Conservation (phyloP, 192 early-diverging fungal species). For the Globomyces pollinis-pini region DNA sequence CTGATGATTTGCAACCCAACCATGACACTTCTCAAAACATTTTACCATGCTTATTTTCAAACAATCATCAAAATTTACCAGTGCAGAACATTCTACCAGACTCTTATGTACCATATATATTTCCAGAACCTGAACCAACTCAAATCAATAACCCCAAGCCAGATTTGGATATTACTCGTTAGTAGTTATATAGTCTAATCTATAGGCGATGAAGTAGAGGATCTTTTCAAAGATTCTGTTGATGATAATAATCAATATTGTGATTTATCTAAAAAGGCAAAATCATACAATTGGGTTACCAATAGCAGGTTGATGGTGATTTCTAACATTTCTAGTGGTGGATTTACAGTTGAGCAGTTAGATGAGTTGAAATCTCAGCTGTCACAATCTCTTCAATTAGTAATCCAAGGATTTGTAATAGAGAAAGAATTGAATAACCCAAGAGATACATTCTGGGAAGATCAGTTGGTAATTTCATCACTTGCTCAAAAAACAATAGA, state of each 20-base stretch:
- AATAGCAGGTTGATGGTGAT: background rate
- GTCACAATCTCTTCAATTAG: background rate
- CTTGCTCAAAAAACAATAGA: background rate
- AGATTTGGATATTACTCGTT: background rate
- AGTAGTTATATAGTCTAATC: background rate
- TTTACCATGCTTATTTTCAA: background rate
- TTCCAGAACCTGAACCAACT: background rate
- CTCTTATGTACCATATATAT: background rate
- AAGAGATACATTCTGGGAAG: constrained; percentile 8
- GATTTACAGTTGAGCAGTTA: background rate
- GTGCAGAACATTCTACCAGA: background rate
- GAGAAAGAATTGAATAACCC: background rate
- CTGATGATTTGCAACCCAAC: background rate
- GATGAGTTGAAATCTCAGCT: background rate
- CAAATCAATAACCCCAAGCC: background rate
- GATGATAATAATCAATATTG: background rate
- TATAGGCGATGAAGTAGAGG: constrained; percentile 10
- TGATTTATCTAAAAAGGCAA: background rate
- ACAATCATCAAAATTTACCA: background rate
- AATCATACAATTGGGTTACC: background rate
- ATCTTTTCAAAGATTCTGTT: constrained; percentile 1
- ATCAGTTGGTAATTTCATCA: constrained; percentile 3
- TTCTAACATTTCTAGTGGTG: background rate
- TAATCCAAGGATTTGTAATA: background rate
- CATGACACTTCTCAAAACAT: background rate